These are phyloP conservation scores for Mallotus japonicus DNA, from an alignment of 441 rosid species.

Conservation along the genomic window DNA sequence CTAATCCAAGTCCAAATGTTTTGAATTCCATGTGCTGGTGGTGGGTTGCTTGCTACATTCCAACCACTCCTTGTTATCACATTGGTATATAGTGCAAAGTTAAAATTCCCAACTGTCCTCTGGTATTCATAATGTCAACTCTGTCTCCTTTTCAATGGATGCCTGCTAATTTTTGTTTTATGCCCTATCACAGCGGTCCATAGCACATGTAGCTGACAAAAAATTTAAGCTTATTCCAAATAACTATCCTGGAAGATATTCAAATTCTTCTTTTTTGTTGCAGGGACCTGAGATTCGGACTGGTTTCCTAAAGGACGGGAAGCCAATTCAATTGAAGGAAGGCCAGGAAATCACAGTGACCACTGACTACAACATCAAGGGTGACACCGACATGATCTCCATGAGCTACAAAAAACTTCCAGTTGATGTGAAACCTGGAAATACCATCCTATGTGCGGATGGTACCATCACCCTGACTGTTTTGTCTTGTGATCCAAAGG, in stretches of 20 bases:
- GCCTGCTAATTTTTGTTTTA: not conserved
- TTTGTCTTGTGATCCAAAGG: conserved; percentile 56
- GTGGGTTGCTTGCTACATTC: not conserved
- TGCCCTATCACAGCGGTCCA: not conserved
- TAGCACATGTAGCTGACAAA: too few species aligned
- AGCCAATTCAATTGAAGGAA: conserved; percentile 78
- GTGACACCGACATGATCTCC: conserved; percentile 53
- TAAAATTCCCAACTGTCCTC: not conserved
- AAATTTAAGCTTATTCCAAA: not conserved
- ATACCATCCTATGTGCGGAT: conserved; percentile 76
- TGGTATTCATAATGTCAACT: too few species aligned
- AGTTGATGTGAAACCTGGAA: conserved; percentile 69
- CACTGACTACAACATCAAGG: conserved; percentile 73
- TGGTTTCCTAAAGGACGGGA: conserved; percentile 78
- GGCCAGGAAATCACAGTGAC: conserved; percentile 78
- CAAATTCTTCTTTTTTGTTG: conserved; percentile 2
- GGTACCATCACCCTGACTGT: conserved; percentile 76
- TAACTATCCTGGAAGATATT: not conserved
- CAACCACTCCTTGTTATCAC: not conserved
- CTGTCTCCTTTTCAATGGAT: too few species aligned
- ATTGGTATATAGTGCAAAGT: not conserved
- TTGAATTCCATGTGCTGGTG: not conserved
- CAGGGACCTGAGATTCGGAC: conserved; percentile 97
- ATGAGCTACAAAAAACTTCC: conserved; percentile 91
- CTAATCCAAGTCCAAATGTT: not conserved